These are phyloP conservation scores for Piper longum DNA, from an alignment of 164 flowering plant species.

Conservation along the genomic window DNA sequence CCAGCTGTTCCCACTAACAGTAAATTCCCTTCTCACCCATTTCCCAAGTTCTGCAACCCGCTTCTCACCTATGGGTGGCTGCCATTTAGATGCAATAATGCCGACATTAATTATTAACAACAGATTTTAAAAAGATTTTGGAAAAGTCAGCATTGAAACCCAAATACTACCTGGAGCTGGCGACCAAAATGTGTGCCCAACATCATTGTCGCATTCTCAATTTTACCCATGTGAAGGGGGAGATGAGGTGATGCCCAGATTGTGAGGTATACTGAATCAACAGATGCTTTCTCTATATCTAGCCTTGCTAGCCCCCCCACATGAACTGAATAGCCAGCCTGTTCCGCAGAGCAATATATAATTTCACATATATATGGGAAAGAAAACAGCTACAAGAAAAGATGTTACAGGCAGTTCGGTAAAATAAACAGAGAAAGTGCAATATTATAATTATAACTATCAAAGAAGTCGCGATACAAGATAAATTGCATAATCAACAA, in stretches of 20 bases:
- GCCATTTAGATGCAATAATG: constrained; percentile 9
- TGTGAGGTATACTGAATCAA: constrained; percentile 40
- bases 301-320: constrained; percentile 1
- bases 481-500: background rate
- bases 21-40: constrained; percentile 62
- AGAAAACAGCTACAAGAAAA: background rate
- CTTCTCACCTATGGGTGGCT: constrained; percentile 79
- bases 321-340: constrained; percentile 36
- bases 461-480: background rate
- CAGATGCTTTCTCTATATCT: constrained; percentile 2
- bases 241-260: constrained; percentile 87
- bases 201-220: constrained; percentile 51
- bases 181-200: constrained; percentile 74
- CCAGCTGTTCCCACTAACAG: constrained; percentile 59
- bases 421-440: background rate
- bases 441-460: too few species aligned
- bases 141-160: background rate
- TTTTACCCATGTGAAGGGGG: constrained; percentile 93
- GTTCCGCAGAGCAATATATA: constrained; percentile 6
- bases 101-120: background rate
- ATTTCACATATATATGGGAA: background rate
- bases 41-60: constrained; percentile 69
- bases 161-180: constrained; percentile 60
- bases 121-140: background rate
- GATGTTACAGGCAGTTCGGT: too few species aligned